Conservation (phyloP, 495 filamentous ascomycete species). For the Hyaloscypha hepaticicola region DNA sequence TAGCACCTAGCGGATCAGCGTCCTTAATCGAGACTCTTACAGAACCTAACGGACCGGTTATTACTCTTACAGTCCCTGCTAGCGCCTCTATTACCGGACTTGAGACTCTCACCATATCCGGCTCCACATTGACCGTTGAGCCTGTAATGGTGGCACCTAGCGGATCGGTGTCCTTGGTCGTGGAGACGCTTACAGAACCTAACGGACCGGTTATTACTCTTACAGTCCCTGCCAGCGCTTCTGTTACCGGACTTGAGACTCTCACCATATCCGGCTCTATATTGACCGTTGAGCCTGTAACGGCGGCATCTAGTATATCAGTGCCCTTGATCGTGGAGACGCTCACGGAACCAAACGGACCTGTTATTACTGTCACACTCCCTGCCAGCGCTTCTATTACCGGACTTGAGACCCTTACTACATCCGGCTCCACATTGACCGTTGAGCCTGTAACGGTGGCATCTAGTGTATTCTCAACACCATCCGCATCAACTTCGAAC, state of each 20-base stretch:
- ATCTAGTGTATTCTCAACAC: too few species aligned
- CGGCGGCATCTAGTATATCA: background rate
- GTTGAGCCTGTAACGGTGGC: constrained; percentile 7
- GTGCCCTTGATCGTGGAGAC: constrained; percentile 4
- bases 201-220: background rate
- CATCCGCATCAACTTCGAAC: background rate
- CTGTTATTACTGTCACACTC: background rate
- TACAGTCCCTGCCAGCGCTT: background rate
- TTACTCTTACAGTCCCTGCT: background rate
- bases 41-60: background rate
- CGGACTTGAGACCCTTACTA: constrained; percentile 7
- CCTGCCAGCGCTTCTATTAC: constrained; percentile 2
- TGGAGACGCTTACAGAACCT: constrained; percentile 1
- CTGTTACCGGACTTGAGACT: constrained; percentile 7
- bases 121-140: constrained; percentile 9
- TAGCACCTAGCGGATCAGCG: constrained; percentile 7
- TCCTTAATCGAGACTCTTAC: constrained; percentile 7
- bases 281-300: constrained; percentile 10
- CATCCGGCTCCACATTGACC: constrained; percentile 6
- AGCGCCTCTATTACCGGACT: constrained; percentile 4
- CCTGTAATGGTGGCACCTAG: constrained; percentile 2
- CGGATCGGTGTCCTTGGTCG: constrained; percentile 5
- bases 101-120: constrained; percentile 8
- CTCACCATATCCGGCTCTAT: constrained; percentile 8
- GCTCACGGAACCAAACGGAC: background rate